A percentile compares a stretch with the other conserved stretches of the same genome.
Evolutionary conservation across 495 filamentous ascomycete species (phyloP).

Genomic region (Penicillium coprophilum): DNA sequence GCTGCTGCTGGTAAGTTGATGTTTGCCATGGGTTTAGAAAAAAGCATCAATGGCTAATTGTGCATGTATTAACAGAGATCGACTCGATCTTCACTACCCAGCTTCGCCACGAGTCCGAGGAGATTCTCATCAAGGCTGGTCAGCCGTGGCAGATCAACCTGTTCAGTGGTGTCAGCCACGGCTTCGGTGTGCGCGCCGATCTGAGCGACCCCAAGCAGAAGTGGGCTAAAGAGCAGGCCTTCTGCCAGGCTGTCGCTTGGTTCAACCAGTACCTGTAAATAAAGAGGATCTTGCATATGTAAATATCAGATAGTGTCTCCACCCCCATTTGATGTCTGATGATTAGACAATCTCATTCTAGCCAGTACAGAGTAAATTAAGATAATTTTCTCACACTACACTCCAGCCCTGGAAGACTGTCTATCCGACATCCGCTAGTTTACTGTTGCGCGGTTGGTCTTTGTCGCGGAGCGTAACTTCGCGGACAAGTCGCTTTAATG

Average conservation of each 20-base stretch:
- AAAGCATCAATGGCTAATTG: conserved; percentile 1
- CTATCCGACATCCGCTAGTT: neutral
- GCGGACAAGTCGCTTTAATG: conserved; percentile 2
- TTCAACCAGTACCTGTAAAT: conserved; percentile 62
- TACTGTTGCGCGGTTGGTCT: conserved; percentile 1
- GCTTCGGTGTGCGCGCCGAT: conserved; percentile 76
- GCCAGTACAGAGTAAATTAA: neutral
- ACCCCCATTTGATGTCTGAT: neutral
- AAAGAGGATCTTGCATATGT: neutral
- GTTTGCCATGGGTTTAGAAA: neutral
- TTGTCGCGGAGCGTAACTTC: conserved; percentile 1
- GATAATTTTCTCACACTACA: neutral
- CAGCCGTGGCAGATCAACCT: conserved; percentile 80
- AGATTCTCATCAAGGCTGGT: conserved; percentile 58
- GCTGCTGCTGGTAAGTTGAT: conserved; percentile 62
- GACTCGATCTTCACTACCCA: conserved; percentile 76
- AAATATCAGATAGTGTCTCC: neutral
- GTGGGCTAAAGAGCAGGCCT: conserved; percentile 85
- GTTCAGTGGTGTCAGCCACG: conserved; percentile 73
- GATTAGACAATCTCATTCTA: neutral
- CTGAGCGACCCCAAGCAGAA: conserved; percentile 57
- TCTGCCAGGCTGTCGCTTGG: conserved; percentile 76
- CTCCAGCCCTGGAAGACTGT: too few relatives aligned
- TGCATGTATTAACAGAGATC: conserved; percentile 51
- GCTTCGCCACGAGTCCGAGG: conserved; percentile 65